Conservation (phyloP, 2,329 filamentous ascomycete species). For the Claviceps humidiphila region DNA sequence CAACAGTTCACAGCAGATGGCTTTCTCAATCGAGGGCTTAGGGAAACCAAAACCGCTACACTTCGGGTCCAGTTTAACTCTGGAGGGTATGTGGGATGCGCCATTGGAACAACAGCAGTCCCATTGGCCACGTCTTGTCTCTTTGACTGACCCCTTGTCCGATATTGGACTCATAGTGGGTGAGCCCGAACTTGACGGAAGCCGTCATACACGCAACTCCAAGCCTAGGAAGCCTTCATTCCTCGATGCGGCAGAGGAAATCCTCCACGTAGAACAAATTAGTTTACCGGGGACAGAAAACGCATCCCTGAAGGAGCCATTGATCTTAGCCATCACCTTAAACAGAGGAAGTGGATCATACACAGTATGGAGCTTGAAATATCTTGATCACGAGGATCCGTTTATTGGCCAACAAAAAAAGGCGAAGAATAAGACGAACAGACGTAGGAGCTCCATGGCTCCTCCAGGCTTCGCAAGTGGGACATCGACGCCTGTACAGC, state of each 20-base stretch:
- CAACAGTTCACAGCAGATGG: conserved; percentile 35
- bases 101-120: conserved; percentile 39
- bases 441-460: conserved; percentile 52
- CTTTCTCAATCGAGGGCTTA: conserved; percentile 44
- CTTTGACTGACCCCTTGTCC: conserved; percentile 70
- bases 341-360: conserved; percentile 67
- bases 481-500: conserved; percentile 60
- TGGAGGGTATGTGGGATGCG: conserved; percentile 46
- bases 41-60: conserved; percentile 42
- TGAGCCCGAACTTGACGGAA: conserved; percentile 29
- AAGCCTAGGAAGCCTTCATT: conserved; percentile 34
- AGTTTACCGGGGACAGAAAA: conserved; percentile 36
- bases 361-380: conserved; percentile 73
- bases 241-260: conserved; percentile 65
- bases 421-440: conserved; percentile 30
- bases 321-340: conserved; percentile 68
- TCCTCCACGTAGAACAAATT: conserved; percentile 65
- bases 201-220: conserved; percentile 17
- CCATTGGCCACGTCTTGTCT: conserved; percentile 64
- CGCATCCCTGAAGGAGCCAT: conserved; percentile 28
- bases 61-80: conserved; percentile 36
- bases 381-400: conserved; percentile 54
- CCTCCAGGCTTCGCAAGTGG: conserved; percentile 58
- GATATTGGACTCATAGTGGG: conserved; percentile 75
- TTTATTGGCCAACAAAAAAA: conserved; percentile 34